Percentiles rank a stretch among this genome's conserved stretches.
Evolutionary conservation across 441 rosid species (phyloP).

Genomic region (Gossypium gossypioides): DNA sequence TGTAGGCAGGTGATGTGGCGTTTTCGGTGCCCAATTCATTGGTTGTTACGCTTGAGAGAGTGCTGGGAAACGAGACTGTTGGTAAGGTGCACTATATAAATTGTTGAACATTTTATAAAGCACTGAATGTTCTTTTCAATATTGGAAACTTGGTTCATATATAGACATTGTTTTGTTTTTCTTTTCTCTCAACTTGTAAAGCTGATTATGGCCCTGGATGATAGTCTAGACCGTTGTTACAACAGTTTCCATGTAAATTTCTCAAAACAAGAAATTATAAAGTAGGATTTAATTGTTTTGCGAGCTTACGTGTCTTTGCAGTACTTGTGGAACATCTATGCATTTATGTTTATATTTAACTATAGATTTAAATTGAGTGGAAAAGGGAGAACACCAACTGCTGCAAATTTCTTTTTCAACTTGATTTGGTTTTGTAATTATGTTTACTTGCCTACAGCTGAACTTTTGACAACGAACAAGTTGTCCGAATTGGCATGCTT

Average conservation of each 20-base stretch:
- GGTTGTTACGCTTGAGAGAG: constrained; percentile 89
- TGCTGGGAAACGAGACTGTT: constrained; percentile 75
- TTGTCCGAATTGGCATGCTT: constrained; percentile 85
- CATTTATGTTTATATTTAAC: not conserved
- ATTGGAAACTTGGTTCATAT: not conserved
- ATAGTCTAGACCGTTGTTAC: too few species aligned
- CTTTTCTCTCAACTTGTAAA: too few species aligned
- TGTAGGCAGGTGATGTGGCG: constrained; percentile 73
- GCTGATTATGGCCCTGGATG: too few species aligned
- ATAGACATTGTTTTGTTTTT: not conserved
- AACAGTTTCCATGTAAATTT: too few species aligned
- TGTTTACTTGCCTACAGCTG: constrained; percentile 41
- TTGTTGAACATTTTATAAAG: not conserved
- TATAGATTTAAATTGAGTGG: not conserved
- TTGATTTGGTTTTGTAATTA: not conserved
- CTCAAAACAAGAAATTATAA: too few species aligned
- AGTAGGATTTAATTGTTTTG: too few species aligned
- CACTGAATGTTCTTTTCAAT: not conserved
- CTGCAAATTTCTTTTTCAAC: not conserved
- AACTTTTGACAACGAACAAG: constrained; percentile 76
- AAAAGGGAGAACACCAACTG: not conserved
- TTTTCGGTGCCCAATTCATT: constrained; percentile 71
- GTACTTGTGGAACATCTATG: not conserved
- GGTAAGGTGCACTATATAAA: constrained; percentile 38
- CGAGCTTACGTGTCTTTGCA: not conserved